Evolutionary conservation across 345 rosid genomes (phyloP).

Genomic region (Nasturtium officinale): DNA sequence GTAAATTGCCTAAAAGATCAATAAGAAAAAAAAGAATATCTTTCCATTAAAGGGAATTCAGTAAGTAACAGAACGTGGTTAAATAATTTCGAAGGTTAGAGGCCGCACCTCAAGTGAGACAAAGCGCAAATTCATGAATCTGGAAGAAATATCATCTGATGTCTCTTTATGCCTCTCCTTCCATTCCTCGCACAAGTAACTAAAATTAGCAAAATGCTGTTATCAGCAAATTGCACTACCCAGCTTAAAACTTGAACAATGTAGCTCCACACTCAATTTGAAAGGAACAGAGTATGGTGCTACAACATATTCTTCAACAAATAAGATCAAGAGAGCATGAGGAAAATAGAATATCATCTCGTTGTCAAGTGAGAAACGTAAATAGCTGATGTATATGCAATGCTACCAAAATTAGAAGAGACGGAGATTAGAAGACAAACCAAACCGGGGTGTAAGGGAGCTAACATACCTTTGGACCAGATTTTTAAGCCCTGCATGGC

Average conservation of each 20-base stretch:
- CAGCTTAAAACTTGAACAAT: constrained; percentile 10
- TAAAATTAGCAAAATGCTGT: constrained; percentile 40
- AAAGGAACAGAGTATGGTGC: constrained; percentile 20
- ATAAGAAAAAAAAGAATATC: background rate
- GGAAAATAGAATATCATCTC: constrained; percentile 3
- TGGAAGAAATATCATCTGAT: constrained; percentile 67
- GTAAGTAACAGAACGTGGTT: background rate
- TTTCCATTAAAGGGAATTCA: background rate
- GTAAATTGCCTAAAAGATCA: background rate
- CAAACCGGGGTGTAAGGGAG: constrained; percentile 15
- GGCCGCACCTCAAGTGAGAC: constrained; percentile 83
- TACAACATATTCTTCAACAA: constrained; percentile 16
- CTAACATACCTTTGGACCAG: constrained; percentile 82
- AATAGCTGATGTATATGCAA: constrained; percentile 12
- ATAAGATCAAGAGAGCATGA: constrained; percentile 3
- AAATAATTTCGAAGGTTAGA: constrained; percentile 16
- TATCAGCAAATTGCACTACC: constrained; percentile 30
- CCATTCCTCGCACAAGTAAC: constrained; percentile 96
- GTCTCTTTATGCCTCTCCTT: constrained; percentile 74
- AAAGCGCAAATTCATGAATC: constrained; percentile 86
- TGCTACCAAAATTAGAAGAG: constrained; percentile 15
- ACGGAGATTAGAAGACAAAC: constrained; percentile 6
- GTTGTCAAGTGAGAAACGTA: constrained; percentile 7
- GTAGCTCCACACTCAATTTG: background rate
- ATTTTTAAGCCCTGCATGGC: constrained; percentile 89